Evolutionary conservation across 129 eudicot genomes (phyloP), one percentile per base, ranked within the genome.

Genomic region (Deinandra increscens): DNA sequence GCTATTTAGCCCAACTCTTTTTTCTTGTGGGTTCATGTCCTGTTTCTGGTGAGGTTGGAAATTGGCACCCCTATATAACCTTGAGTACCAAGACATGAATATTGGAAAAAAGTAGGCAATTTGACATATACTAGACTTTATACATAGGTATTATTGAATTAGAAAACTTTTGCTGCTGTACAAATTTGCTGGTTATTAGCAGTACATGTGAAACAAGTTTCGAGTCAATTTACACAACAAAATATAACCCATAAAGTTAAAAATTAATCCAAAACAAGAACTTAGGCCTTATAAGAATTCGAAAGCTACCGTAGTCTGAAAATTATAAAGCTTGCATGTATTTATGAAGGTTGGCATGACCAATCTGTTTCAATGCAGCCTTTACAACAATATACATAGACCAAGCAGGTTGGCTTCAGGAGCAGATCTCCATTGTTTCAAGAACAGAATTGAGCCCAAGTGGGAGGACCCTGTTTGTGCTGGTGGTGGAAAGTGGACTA

Each of bases 391-490:
- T 38, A 75, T 89, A 75, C 85, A 81, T 76, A 80, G 75, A 58
- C 98, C 97, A 5, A 93, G 97, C 82, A 87, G 91, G 84, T 50
- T 93, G 71, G 79, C 84, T 22, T 64, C 61, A 4, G 87, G 90
- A 54, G 90, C 93, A 23, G 98, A 89, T 71, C 82, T 93, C 12
- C 80, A 93, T 44, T 93, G 97, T 78, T 89, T 93, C 81, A 93
- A 93, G 72, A 46, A 89, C 71, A 55, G 87, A 54, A 87, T 93
- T 9, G 92, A 87, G 79, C 98, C 98, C 1, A 93, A 87, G 44
- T 89, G 98, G 98, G 98, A 93, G 73, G 97, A 93, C 71, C 95
- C 95, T 22, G 75, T 89, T 37, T 93, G 98, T 80, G 97, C 97
- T 68, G 87, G 83, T 78, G 98, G 98, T 29, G 98, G 98, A 60